phyloP scores from a whole-genome alignment of 129 eudicot species.

The Flaveria brownii region DNA sequence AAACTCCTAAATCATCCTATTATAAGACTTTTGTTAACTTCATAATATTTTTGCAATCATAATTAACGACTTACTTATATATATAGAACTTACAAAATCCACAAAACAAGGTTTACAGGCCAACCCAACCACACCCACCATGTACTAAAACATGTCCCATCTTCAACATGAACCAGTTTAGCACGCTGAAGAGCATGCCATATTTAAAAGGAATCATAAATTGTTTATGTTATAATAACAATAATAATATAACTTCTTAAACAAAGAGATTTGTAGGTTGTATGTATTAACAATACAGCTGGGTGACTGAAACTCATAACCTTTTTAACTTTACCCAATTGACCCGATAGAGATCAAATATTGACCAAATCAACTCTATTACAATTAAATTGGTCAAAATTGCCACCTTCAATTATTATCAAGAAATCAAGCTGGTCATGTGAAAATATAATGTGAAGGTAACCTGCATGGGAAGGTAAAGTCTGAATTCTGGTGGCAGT shows the following conservation, averaged over 20 bases:
- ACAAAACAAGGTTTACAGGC: not conserved
- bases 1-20: not conserved
- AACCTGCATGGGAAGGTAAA: slow-evolving; percentile 97
- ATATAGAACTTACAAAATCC: not conserved
- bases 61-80: not conserved
- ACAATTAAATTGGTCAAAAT: not conserved
- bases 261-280: not conserved
- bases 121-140: not conserved
- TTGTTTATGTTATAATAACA: not conserved
- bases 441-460: slow-evolving; percentile 14
- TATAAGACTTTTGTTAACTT: not conserved
- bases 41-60: not conserved
- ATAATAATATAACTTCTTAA: too few species aligned
- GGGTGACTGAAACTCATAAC: not conserved
- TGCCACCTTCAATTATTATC: not conserved
- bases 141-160: too few species aligned
- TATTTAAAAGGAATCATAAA: not conserved
- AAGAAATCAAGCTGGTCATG: not conserved
- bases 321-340: not conserved
- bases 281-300: not conserved
- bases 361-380: not conserved
- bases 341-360: not conserved
- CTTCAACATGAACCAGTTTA: not conserved
- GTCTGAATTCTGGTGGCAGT: slow-evolving; percentile 95
- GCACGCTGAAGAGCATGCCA: not conserved